phyloP scores from a whole-genome alignment of 352 stramenopile species.

The Globisporangium cylindrosporum region DNA sequence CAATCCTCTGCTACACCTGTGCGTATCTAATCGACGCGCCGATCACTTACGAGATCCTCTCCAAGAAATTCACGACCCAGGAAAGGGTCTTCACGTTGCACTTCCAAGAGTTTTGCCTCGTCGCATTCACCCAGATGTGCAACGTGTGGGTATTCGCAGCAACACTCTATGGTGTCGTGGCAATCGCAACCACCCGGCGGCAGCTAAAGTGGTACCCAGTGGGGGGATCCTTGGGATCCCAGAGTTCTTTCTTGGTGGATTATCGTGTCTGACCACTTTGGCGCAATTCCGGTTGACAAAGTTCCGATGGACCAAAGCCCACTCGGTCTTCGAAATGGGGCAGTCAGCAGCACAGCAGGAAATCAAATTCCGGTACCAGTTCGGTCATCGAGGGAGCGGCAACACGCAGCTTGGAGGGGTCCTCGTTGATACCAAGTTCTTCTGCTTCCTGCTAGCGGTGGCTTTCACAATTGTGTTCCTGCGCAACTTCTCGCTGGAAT shows the following conservation, averaged over 20 bases:
- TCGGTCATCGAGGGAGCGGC: slow-evolving; percentile 18
- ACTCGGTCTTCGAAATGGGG: slow-evolving; percentile 10
- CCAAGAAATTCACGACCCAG: slow-evolving; percentile 28
- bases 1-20: slow-evolving; percentile 38
- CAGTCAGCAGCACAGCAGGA: slow-evolving; percentile 3
- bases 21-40: slow-evolving; percentile 46
- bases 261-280: slow-evolving; percentile 32
- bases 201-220: slow-evolving; percentile 12
- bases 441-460: slow-evolving; percentile 22
- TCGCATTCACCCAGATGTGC: slow-evolving; percentile 43
- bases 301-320: slow-evolving; percentile 8
- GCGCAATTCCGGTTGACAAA: slow-evolving; percentile 20
- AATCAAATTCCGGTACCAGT: slow-evolving; percentile 21
- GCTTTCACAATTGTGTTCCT: neutral
- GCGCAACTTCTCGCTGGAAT: neutral
- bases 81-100: slow-evolving; percentile 27
- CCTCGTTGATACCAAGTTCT: slow-evolving; percentile 32
- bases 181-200: slow-evolving; percentile 16
- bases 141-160: slow-evolving; percentile 42
- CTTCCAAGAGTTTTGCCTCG: slow-evolving; percentile 23
- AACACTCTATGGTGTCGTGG: slow-evolving; percentile 25
- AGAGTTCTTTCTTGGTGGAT: slow-evolving; percentile 33
- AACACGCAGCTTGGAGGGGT: slow-evolving; percentile 26
- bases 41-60: slow-evolving; percentile 32
- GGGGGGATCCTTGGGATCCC: slow-evolving; percentile 27